Base-by-base conservation (phyloP, 2,329 filamentous ascomycete species). In the Diaporthe helianthi region DNA sequence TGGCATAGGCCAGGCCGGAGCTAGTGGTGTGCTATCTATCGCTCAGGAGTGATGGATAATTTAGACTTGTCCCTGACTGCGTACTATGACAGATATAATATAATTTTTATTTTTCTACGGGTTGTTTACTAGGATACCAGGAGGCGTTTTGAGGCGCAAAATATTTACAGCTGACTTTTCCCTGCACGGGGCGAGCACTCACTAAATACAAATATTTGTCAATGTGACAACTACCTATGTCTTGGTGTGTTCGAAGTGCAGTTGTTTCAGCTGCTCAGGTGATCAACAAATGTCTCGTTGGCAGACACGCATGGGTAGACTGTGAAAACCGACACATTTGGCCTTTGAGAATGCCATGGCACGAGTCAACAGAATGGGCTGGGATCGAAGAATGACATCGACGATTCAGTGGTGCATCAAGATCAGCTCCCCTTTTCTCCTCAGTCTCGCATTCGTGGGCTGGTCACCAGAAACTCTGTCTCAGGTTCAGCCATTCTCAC, bases 101-200 rank as follows among this genome's bases (percentile, higher is more conserved):
- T 61, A 61, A 61, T 61, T 47, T 31, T 38, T 60, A 15, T n/a
- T 15, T 38, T 13, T 22, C 1, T 61, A 9, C n/a, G 22, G 22
- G 9, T 22, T 13, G 2, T 22, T 60, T n/a, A 22, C 31, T 19
- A 7, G 55, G 38, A 61, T 61, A 61, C 55, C 55, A 61, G 55
- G 55, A 19, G 55, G 55, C 55, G 55, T 61, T 61, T 47, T 46
- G 55, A 19, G 55, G 55, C 55, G 55, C 55, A 47, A 33, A 38
- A 17, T 46, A 47, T 5, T 33, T 61, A 41, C 55, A 47, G 55
- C 55, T 41, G 55, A 22, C 19, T 22, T 47, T 10, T 24, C 3
- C 31, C 31, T 12, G 6, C 17, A 12, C 22, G 19, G n/a, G 26
- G 26, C 31, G 55, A 12, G 9, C 19, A 47, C 22, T 15, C 12